Evolutionary conservation across 192 early-diverging fungal species (phyloP), one percentile per base, ranked within the genome.

Genomic region (Umbelopsis isabellina): DNA sequence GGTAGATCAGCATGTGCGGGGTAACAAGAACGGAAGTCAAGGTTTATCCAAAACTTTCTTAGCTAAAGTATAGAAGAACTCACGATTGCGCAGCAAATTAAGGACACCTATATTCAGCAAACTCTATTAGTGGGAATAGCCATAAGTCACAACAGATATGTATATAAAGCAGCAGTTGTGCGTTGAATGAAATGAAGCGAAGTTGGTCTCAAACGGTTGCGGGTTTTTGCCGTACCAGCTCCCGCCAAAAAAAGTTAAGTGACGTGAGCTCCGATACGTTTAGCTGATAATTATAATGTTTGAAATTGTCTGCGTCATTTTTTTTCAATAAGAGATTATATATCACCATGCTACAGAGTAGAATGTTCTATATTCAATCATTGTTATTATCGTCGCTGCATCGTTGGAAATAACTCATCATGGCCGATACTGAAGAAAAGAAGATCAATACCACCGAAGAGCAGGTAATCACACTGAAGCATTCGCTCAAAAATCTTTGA

Each of bases 381-480:
- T 68, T 23, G 18, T 68, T 68, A 9, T 68, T 68, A 22, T 46
- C 20, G 46, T 68, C 49, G n/a, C 16, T 68, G 16, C 30, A 68
- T 23, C 20, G 66, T 68, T 30, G 23, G 27, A 20, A 49, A 46
- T 8, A 46, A 46, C 66, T 23, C 55, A 69, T 23, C 16, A 78
- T 78, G 76, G 68, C 76, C 66, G 76, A 78, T 73, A 78, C 72
- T 35, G 68, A 78, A 70, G 76, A 72, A 61, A 78, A 78, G 76
- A 78, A 78, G 68, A 55, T 73, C 67, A 41, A 41, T 41, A 72
- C 73, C 20, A 53, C 53, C 44, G 72, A 68, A 74, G 76, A 72
- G 51, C 61, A 72, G 65, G 70, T 72, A 78, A 66, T 25, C 2
- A 66, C 30, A 5, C 16, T 16, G 1, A 35, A 1, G 7, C 27